A percentile compares a stretch with the other conserved stretches of the same genome.
These are phyloP conservation scores for Flaveria ramosissima DNA, from an alignment of 129 eudicot genomes.

Conservation along the genomic window DNA sequence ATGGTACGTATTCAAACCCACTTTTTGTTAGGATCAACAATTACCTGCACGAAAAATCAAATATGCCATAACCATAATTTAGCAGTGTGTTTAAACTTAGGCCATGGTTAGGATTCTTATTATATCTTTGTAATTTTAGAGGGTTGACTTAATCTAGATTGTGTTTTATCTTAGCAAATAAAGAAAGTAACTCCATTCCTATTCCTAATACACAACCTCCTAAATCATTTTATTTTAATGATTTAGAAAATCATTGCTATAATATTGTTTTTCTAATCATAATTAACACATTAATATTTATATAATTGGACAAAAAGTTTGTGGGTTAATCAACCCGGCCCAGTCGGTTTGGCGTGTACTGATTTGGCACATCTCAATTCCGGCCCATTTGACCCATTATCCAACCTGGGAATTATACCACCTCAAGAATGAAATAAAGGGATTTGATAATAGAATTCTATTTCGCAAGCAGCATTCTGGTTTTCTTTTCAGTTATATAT, in stretches of 20 bases:
- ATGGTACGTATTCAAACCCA: constrained; percentile 51
- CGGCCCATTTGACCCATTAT: not conserved
- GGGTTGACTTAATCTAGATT: not conserved
- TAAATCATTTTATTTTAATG: not conserved
- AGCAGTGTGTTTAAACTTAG: not conserved
- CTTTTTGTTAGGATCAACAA: constrained; percentile 16
- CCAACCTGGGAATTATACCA: not conserved
- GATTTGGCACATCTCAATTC: not conserved
- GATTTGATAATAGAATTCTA: not conserved
- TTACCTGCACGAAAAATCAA: not conserved
- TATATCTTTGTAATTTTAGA: too few species aligned
- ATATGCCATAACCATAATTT: not conserved
- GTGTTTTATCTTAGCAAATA: not conserved
- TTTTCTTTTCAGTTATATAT: not conserved
- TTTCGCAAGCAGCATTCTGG: not conserved
- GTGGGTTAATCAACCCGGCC: not conserved
- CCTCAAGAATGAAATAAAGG: too few species aligned
- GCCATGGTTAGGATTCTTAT: not conserved
- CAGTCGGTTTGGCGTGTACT: not conserved
- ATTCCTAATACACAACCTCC: not conserved
- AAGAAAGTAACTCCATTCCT: not conserved
- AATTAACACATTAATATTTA: not conserved
- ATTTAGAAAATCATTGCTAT: not conserved
- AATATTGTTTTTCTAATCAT: not conserved
- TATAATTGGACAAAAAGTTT: not conserved